A percentile compares a stretch with the other conserved stretches of the same genome.
These are phyloP conservation scores for Ophiostoma fasciatum DNA, from an alignment of 2,329 filamentous ascomycete genomes.

Conservation along the genomic window DNA sequence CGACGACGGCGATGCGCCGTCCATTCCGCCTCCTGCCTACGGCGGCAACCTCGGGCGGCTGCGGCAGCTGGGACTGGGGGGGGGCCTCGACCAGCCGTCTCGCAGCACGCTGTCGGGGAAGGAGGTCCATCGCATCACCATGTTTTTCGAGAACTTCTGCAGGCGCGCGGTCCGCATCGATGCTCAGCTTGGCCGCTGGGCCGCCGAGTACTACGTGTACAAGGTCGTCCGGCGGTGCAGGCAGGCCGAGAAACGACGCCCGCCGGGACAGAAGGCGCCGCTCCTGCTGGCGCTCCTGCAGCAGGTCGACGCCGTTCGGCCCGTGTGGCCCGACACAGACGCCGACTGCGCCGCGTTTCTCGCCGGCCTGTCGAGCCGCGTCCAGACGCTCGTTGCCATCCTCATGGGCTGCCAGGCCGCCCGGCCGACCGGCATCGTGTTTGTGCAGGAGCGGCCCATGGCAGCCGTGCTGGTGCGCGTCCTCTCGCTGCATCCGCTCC, in stretches of 20 bases:
- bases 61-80: background rate
- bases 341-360: background rate
- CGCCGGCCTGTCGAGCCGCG: slow-evolving; percentile 35
- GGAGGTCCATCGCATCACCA: background rate
- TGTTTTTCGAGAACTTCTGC: slow-evolving; percentile 42
- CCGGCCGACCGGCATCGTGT: slow-evolving; percentile 44
- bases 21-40: background rate
- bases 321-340: background rate
- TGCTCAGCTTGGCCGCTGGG: slow-evolving; percentile 51
- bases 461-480: slow-evolving; percentile 45
- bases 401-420: slow-evolving; percentile 29
- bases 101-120: background rate
- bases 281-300: slow-evolving; percentile 37
- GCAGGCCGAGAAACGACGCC: background rate
- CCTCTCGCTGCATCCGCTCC: slow-evolving; percentile 34
- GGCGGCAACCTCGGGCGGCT: slow-evolving; percentile 28
- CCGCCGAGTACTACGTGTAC: slow-evolving; percentile 49
- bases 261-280: slow-evolving; percentile 28
- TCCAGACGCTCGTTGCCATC: slow-evolving; percentile 34
- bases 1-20: too few relatives aligned
- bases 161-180: slow-evolving; percentile 35
- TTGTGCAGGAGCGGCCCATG: slow-evolving; percentile 48
- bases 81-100: too few relatives aligned
- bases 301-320: background rate
- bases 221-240: slow-evolving; percentile 24